Evolutionary conservation across 2,329 filamentous ascomycete genomes (phyloP).

Genomic region (Epichloe elymi): DNA sequence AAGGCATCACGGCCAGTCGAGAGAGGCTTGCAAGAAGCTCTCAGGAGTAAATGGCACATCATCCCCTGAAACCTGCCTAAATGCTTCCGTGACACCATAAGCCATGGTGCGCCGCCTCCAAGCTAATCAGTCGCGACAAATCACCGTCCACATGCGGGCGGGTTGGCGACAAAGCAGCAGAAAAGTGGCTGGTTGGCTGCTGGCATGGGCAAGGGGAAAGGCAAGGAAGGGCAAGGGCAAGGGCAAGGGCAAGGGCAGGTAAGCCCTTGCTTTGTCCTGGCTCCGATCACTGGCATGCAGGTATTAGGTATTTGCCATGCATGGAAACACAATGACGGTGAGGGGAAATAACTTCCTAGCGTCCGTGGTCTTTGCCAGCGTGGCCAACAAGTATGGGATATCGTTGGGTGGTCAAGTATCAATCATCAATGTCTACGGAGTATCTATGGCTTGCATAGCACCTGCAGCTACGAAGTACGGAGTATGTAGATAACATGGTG

Average conservation of each 20-base stretch:
- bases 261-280: not conserved
- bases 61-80: not conserved
- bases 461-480: slow-evolving; percentile 3
- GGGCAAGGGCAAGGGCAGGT: not conserved
- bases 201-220: too few relatives aligned
- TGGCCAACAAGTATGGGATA: not conserved
- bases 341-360: not conserved
- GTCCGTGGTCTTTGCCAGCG: not conserved
- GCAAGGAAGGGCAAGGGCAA: not conserved
- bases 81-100: too few relatives aligned
- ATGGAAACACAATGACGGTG: not conserved
- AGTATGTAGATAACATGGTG: not conserved
- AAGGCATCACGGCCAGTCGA: not conserved
- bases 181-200: not conserved
- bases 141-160: not conserved
- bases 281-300: slow-evolving; percentile 4
- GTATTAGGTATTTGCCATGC: not conserved
- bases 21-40: not conserved
- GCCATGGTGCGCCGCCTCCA: too few relatives aligned
- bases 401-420: too few relatives aligned
- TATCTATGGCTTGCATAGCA: slow-evolving; percentile 13
- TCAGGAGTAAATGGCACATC: not conserved
- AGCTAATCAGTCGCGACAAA: too few relatives aligned
- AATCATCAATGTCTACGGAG: not conserved
- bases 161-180: not conserved